Evolutionary conservation across 768 basidiomycete genomes (phyloP).

Genomic region (Kwoniella sp.): DNA sequence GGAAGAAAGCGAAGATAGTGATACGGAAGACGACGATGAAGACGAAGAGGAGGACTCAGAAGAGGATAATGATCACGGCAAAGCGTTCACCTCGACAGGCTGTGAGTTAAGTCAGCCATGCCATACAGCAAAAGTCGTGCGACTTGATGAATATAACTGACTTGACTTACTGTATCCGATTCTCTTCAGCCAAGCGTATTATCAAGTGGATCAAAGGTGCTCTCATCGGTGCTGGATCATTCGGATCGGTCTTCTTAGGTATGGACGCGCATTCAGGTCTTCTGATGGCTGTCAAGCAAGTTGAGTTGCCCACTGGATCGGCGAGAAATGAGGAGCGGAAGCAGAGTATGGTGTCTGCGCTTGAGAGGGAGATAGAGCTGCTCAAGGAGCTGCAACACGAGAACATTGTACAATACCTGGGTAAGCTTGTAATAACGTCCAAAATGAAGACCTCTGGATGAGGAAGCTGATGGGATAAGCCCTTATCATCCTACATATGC

Average conservation of each 20-base stretch:
- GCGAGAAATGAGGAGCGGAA: slow-evolving; percentile 88
- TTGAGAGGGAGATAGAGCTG: slow-evolving; percentile 94
- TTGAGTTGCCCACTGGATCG: slow-evolving; percentile 81
- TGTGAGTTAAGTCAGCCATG: slow-evolving; percentile 54
- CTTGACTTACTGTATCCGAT: slow-evolving; percentile 12
- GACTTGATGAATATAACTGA: not conserved
- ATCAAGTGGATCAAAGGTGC: slow-evolving; percentile 98
- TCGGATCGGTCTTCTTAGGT: slow-evolving; percentile 91
- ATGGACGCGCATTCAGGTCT: slow-evolving; percentile 89
- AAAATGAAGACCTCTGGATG: too few relatives aligned
- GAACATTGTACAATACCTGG: slow-evolving; percentile 94
- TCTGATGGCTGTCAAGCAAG: slow-evolving; percentile 97
- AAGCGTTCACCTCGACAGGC: slow-evolving; percentile 64
- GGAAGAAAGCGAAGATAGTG: slow-evolving; percentile 32
- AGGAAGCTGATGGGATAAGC: too few relatives aligned
- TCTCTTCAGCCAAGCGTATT: slow-evolving; percentile 59
- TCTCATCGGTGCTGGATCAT: slow-evolving; percentile 90
- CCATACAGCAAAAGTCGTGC: too few relatives aligned
- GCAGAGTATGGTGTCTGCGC: slow-evolving; percentile 85
- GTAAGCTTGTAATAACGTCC: too few relatives aligned
- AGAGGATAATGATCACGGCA: slow-evolving; percentile 52
- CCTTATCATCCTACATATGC: too few relatives aligned
- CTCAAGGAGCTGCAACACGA: slow-evolving; percentile 95
- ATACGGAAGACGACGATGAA: slow-evolving; percentile 57
- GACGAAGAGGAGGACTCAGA: slow-evolving; percentile 32